Percentiles rank a stretch among this genome's conserved stretches.
These are phyloP conservation scores for Obelidium mucronatum DNA, from an alignment of 192 early-diverging fungal genomes.

Conservation along the genomic window DNA sequence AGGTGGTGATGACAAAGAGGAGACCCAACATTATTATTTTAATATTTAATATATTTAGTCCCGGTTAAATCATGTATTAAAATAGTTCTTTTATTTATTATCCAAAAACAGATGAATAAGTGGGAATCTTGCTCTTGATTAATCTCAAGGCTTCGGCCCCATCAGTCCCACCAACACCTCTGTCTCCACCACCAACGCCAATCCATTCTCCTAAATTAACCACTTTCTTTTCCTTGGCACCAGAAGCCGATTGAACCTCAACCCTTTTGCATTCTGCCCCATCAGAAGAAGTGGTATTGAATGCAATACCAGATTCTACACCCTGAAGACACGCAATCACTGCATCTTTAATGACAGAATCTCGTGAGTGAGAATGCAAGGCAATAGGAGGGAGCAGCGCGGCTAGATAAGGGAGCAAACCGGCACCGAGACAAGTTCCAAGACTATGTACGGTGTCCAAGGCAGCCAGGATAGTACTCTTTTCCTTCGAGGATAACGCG, in stretches of 20 bases:
- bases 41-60: too few relatives aligned
- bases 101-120: constrained; percentile 40
- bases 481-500: constrained; percentile 31
- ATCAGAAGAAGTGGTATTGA: not conserved
- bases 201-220: constrained; percentile 32
- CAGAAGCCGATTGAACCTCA: constrained; percentile 1
- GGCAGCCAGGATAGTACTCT: constrained; percentile 30
- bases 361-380: constrained; percentile 25
- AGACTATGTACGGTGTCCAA: constrained; percentile 21
- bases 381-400: constrained; percentile 44
- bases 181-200: constrained; percentile 34
- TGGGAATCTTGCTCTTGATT: constrained; percentile 42
- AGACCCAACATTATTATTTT: too few relatives aligned
- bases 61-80: too few relatives aligned
- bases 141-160: constrained; percentile 33
- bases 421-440: constrained; percentile 13
- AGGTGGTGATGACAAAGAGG: too few relatives aligned
- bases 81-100: constrained; percentile 14
- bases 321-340: constrained; percentile 36
- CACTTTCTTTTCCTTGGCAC: constrained; percentile 1
- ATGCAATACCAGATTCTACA: constrained; percentile 30
- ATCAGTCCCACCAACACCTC: constrained; percentile 15
- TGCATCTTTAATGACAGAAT: constrained; percentile 28
- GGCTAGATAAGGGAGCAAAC: constrained; percentile 25
- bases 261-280: not conserved